These are phyloP conservation scores for Arachnomyces sp. DNA, from an alignment of 2,329 filamentous ascomycete genomes.

Conservation along the genomic window DNA sequence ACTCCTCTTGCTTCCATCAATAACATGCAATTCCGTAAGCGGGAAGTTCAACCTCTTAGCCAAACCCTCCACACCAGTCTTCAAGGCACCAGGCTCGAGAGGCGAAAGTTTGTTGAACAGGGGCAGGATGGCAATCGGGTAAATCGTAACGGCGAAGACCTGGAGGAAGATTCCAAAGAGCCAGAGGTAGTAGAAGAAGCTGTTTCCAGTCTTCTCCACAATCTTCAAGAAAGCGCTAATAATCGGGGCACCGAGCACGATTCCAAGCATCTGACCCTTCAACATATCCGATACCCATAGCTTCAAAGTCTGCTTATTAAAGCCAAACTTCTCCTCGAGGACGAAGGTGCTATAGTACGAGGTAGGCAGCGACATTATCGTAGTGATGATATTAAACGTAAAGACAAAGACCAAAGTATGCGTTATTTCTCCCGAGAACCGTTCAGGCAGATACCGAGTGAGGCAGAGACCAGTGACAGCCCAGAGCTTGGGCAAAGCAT, in stretches of 20 bases:
- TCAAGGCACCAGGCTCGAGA: conserved; percentile 76
- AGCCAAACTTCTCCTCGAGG: conserved; percentile 92
- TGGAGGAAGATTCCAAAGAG: conserved; percentile 83
- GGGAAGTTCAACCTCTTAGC: conserved; percentile 83
- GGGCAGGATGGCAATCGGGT: conserved; percentile 87
- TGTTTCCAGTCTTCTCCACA: conserved; percentile 83
- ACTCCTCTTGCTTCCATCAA: conserved; percentile 82
- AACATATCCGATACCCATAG: conserved; percentile 85
- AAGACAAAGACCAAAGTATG: conserved; percentile 92
- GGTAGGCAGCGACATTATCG: conserved; percentile 68
- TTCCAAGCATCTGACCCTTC: conserved; percentile 77
- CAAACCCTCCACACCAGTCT: conserved; percentile 77
- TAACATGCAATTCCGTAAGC: conserved; percentile 86
- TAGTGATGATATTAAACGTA: conserved; percentile 73
- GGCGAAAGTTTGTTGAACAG: conserved; percentile 98
- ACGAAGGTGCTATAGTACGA: conserved; percentile 93
- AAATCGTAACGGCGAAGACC: conserved; percentile 91
- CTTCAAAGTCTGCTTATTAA: conserved; percentile 93
- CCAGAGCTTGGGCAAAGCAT: conserved; percentile 89
- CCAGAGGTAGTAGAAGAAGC: conserved; percentile 98
- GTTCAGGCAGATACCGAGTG: conserved; percentile 63
- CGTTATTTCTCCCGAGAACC: conserved; percentile 84
- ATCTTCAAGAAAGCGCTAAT: conserved; percentile 90
- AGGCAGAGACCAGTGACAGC: conserved; percentile 68
- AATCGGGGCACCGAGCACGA: conserved; percentile 76